These are phyloP conservation scores for Rubus idaeus DNA, from an alignment of 306 rosid species.

Conservation along the genomic window DNA sequence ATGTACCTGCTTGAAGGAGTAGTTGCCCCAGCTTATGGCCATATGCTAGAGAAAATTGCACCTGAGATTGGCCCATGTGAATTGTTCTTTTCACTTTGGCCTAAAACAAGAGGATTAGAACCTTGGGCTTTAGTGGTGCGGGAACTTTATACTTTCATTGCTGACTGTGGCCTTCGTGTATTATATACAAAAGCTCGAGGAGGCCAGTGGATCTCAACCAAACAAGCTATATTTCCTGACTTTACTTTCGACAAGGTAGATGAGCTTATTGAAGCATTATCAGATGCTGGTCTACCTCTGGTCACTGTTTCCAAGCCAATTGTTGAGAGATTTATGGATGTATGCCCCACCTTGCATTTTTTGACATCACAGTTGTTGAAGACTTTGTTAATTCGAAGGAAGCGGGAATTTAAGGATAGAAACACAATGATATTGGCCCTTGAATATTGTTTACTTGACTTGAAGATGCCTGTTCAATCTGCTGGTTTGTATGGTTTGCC, in stretches of 20 bases:
- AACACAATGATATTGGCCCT: conserved; percentile 75
- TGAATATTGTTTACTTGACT: conserved; percentile 92
- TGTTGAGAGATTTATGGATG: conserved; percentile 78
- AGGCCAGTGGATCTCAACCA: conserved; percentile 93
- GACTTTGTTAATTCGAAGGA: conserved; percentile 72
- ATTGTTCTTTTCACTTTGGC: conserved; percentile 94
- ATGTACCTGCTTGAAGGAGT: conserved; percentile 88
- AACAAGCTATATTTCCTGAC: conserved; percentile 92
- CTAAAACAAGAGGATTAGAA: conserved; percentile 62
- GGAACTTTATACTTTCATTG: conserved; percentile 67
- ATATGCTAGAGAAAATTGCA: conserved; percentile 82
- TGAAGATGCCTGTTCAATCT: conserved; percentile 59
- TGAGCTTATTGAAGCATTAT: conserved; percentile 68
- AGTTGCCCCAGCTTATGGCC: conserved; percentile 94
- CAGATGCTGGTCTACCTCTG: conserved; percentile 80
- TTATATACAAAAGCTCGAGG: conserved; percentile 88
- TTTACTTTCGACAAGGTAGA: conserved; percentile 64
- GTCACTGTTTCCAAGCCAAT: conserved; percentile 61
- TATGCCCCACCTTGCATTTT: conserved; percentile 82
- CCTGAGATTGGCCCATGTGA: conserved; percentile 78
- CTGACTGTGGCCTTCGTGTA: conserved; percentile 69
- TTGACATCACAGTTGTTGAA: conserved; percentile 80
- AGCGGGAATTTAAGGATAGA: conserved; percentile 82
- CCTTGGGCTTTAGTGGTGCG: conserved; percentile 88
- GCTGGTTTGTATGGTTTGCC: conserved; percentile 72